Base-by-base conservation (phyloP, 2,329 filamentous ascomycete species). In the Lasiodiplodia sp. region DNA sequence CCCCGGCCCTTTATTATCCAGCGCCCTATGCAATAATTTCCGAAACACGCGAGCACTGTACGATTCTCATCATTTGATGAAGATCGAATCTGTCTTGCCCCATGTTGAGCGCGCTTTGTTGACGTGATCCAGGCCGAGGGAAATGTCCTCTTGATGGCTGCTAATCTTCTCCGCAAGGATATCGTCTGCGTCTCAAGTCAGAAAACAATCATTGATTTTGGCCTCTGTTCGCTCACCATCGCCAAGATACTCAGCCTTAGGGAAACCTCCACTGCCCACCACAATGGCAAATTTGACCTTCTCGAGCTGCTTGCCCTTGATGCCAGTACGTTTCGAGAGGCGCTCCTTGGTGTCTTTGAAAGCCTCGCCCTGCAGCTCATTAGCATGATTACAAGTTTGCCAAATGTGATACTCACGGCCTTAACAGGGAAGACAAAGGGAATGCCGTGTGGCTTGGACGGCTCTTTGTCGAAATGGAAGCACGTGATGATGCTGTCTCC, bases 301-400 rank as follows among this genome's bases (percentile, higher is more conserved):
- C 80, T 99, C 95, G 73, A 99, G 94, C 72, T 93, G 93, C 85
- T 99, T 99, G 79, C 96, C 96, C 81, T 97, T 97, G 82, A 99
- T 90, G 31, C 94, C 94, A 0, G 93, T 97, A 69, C 95, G 87
- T 80, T 94, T 95, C 73, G 96, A 94, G 4, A 99, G 84, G n/a
- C 96, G 89, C 82, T 97, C 93, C 83, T 95, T 97, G 53, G 94
- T 97, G 40, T 98, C 93, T 69, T 89, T 89, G 81, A 99, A 98
- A 49, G 86, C 85, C 79, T 99, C 96, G 66, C 89, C 92, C 89
- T 95, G 64, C 10, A 14, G 6, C 5, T 3, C 11, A n/a, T 52
- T 40, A 25, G 18, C 34, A 62, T 21, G 28, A 6, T 34, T 28
- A 6, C 23, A 4, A n/a, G 3, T 2, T 8, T 1, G 4, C n/a